Conservation (phyloP, 164 flowering plant genomes). For the Platanus orientalis region DNA sequence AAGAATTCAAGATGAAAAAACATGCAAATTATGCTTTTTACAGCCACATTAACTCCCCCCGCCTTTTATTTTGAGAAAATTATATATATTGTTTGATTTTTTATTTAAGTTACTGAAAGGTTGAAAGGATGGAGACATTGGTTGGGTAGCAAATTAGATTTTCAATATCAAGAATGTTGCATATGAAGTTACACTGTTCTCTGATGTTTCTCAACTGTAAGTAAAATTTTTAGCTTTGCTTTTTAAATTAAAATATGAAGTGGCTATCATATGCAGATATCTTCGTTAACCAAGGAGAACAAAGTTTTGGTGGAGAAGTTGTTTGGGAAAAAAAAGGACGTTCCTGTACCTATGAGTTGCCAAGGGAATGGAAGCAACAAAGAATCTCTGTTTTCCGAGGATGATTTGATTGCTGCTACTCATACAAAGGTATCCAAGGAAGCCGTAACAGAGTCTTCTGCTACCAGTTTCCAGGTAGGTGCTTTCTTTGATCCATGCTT, state of each 20-base stretch:
- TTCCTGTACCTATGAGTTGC: constrained; percentile 1
- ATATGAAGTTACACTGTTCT: not conserved
- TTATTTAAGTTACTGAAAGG: too few species aligned
- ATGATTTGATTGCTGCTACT: constrained; percentile 19
- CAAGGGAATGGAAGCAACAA: constrained; percentile 14
- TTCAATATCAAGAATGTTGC: not conserved
- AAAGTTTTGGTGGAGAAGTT: constrained; percentile 30
- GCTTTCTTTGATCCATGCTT: not conserved
- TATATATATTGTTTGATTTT: not conserved
- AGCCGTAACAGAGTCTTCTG: constrained; percentile 18
- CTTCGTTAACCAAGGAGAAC: constrained; percentile 42
- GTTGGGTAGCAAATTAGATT: not conserved
- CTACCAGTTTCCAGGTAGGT: constrained; percentile 35
- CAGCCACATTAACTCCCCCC: not conserved
- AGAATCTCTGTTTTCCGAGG: constrained; percentile 12
- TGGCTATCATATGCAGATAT: constrained; percentile 41
- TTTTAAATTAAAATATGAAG: constrained; percentile 1
- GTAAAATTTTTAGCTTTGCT: not conserved
- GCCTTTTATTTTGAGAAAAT: not conserved
- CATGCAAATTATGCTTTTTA: not conserved
- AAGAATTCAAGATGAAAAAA: too few species aligned
- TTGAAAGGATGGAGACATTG: too few species aligned
- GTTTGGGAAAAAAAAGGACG: constrained; percentile 13
- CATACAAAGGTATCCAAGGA: constrained; percentile 24
- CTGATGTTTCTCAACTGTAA: not conserved